Evolutionary conservation across 257 asterid species (phyloP).

Genomic region (Solanum phureja): DNA sequence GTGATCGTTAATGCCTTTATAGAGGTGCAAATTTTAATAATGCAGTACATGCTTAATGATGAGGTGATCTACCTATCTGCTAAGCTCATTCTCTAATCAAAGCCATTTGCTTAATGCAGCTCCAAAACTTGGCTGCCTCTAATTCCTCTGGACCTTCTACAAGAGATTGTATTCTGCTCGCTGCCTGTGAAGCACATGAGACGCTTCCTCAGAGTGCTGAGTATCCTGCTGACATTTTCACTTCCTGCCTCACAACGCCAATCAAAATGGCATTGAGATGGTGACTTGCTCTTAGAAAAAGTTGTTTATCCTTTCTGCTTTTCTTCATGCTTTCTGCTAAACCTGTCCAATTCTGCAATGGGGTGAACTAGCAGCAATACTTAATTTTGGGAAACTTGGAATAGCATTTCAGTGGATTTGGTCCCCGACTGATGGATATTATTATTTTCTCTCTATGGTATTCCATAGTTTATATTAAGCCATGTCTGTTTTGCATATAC

Average conservation of each 20-base stretch:
- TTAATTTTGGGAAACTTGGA: background rate
- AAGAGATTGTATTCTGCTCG: slow-evolving; percentile 78
- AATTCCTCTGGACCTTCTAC: slow-evolving; percentile 34
- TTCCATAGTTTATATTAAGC: background rate
- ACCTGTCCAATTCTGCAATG: background rate
- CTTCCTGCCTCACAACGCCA: slow-evolving; percentile 97
- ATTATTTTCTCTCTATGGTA: background rate
- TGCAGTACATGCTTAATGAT: background rate
- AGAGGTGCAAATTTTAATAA: slow-evolving; percentile 34
- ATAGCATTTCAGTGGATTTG: background rate
- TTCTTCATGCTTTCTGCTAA: background rate
- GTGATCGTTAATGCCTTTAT: slow-evolving; percentile 75
- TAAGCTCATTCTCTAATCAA: background rate
- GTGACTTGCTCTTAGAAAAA: slow-evolving; percentile 21
- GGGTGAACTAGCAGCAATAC: background rate
- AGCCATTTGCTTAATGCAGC: slow-evolving; percentile 33
- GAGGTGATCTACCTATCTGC: background rate
- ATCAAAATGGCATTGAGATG: slow-evolving; percentile 96
- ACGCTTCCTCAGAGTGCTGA: slow-evolving; percentile 94
- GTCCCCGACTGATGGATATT: background rate
- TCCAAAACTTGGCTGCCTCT: slow-evolving; percentile 57
- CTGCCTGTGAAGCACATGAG: slow-evolving; percentile 79
- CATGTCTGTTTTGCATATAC: background rate
- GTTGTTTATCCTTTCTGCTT: slow-evolving; percentile 1
- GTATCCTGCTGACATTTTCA: slow-evolving; percentile 94